phyloP scores from a whole-genome alignment of 2,329 filamentous ascomycete species.

The Phialemoniopsis sp. region DNA sequence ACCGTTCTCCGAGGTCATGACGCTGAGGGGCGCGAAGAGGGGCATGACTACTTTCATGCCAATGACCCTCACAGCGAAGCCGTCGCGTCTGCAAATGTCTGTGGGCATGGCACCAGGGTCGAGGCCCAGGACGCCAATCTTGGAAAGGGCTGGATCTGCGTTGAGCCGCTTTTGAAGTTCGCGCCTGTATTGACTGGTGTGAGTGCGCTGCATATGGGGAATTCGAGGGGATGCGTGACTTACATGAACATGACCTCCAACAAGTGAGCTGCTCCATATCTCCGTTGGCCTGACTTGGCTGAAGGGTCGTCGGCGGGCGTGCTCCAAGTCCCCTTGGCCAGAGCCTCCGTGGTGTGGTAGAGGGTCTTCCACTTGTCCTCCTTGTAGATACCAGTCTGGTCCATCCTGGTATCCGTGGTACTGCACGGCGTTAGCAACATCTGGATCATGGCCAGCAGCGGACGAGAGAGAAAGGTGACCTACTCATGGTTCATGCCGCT shows the following conservation, averaged over 20 bases:
- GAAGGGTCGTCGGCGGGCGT: conserved; percentile 13
- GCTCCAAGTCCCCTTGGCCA: conserved; percentile 20
- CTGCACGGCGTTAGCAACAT: conserved; percentile 2
- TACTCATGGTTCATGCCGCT: conserved; percentile 26
- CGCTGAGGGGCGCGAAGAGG: conserved; percentile 7
- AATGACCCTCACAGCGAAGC: conserved; percentile 9
- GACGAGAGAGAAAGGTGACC: conserved; percentile 1
- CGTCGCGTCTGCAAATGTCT: conserved; percentile 12
- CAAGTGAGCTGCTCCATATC: conserved; percentile 25
- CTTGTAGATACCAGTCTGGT: conserved; percentile 10
- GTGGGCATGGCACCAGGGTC: conserved; percentile 27
- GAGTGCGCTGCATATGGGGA: not conserved
- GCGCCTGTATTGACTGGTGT: conserved; percentile 9
- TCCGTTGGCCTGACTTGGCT: conserved; percentile 15
- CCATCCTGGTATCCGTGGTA: conserved; percentile 10
- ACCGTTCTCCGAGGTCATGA: conserved; percentile 13
- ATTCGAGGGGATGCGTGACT: conserved; percentile 1
- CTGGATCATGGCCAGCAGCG: too few species aligned
- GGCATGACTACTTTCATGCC: conserved; percentile 10
- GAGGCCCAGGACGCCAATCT: conserved; percentile 22
- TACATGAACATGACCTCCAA: conserved; percentile 25
- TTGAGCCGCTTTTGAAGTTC: conserved; percentile 22
- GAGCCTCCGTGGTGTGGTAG: conserved; percentile 13
- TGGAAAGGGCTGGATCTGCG: conserved; percentile 16
- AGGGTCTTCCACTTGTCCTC: conserved; percentile 16